These are phyloP conservation scores for Xylaria hypoxylon DNA, from an alignment of 2,329 filamentous ascomycete genomes.

Conservation along the genomic window DNA sequence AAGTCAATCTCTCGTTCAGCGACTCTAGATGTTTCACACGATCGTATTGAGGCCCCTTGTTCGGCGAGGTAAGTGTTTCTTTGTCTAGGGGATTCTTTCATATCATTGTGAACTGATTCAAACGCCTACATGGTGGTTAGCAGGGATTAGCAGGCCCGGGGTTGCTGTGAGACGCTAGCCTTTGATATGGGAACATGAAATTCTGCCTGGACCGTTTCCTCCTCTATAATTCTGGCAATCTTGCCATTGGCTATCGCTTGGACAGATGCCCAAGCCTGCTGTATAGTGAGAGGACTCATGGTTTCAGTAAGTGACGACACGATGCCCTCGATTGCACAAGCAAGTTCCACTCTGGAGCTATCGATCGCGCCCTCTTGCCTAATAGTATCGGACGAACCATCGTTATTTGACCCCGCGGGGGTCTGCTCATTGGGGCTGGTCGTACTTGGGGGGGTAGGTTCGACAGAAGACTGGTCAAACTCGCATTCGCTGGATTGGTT, in stretches of 20 bases:
- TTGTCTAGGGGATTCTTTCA: background rate
- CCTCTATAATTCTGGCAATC: conserved; percentile 11
- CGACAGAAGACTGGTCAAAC: conserved; percentile 12
- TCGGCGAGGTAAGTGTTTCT: background rate
- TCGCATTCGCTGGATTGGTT: conserved; percentile 12
- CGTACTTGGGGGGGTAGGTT: conserved; percentile 22
- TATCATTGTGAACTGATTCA: background rate
- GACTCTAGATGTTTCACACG: background rate
- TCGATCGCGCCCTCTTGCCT: background rate
- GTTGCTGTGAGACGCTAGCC: conserved; percentile 19
- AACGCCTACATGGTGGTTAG: conserved; percentile 21
- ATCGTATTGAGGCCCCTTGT: background rate
- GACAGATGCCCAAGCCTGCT: conserved; percentile 21
- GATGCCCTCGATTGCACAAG: conserved; percentile 16
- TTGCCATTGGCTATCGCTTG: conserved; percentile 22
- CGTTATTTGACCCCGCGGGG: conserved; percentile 17
- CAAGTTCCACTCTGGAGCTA: conserved; percentile 4
- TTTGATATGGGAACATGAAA: background rate
- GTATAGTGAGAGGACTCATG: conserved; percentile 3
- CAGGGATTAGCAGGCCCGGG: conserved; percentile 1
- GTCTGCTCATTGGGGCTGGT: conserved; percentile 25
- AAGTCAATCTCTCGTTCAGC: background rate
- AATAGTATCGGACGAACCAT: conserved; percentile 6
- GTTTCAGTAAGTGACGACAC: conserved; percentile 15
- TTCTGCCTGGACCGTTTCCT: background rate